Evolutionary conservation across 2,329 filamentous ascomycete genomes (phyloP).

Genomic region (Dactylellina leptospora): DNA sequence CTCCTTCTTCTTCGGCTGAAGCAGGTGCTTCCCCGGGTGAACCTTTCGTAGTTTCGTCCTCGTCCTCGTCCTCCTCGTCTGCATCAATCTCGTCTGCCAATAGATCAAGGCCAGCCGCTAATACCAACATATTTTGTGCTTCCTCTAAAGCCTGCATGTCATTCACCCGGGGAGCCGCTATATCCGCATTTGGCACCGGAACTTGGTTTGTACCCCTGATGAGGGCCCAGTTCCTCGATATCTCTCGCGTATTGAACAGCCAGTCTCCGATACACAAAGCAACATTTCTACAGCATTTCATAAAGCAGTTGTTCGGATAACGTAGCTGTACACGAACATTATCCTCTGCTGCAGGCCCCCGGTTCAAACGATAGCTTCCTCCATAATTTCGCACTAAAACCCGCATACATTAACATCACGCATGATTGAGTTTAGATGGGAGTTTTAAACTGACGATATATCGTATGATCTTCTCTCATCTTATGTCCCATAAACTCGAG

Average conservation of each 20-base stretch:
- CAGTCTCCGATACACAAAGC: conserved; percentile 3
- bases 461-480: conserved; percentile 14
- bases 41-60: conserved; percentile 1
- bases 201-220: background rate
- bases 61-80: too few species aligned
- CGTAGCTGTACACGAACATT: conserved; percentile 19
- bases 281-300: conserved; percentile 6
- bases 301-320: conserved; percentile 8
- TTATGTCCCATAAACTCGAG: conserved; percentile 20
- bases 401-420: background rate
- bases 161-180: background rate
- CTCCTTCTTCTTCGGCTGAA: conserved; percentile 13
- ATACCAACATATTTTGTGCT: background rate
- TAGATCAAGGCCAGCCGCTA: background rate
- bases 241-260: background rate
- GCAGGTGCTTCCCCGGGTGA: background rate
- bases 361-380: conserved; percentile 4
- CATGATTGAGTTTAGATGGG: background rate
- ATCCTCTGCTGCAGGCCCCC: background rate
- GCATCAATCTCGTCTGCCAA: background rate
- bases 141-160: background rate
- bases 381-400: conserved; percentile 21
- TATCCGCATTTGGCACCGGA: background rate
- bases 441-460: conserved; percentile 10
- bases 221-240: background rate